phyloP scores from a whole-genome alignment of 1,284 basidiomycete species.

The Limonomyces culmigenus region DNA sequence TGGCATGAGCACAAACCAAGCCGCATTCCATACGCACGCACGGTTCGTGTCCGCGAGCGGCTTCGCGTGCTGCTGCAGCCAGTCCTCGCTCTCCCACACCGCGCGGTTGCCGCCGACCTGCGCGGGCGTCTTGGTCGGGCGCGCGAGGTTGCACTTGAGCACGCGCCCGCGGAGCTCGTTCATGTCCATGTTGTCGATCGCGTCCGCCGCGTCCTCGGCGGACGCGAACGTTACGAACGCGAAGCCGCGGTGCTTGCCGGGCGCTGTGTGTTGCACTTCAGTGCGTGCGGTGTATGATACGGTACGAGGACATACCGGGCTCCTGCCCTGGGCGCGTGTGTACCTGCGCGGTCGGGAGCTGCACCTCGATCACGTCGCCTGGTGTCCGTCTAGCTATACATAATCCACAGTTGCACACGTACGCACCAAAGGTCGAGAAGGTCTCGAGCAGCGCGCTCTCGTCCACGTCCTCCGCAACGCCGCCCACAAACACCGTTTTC shows the following conservation, averaged over 20 bases:
- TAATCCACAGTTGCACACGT: slow-evolving; percentile 6
- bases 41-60: slow-evolving; percentile 24
- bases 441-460: slow-evolving; percentile 46
- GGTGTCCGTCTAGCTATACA: slow-evolving; percentile 2
- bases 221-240: slow-evolving; percentile 67
- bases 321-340: slow-evolving; percentile 23
- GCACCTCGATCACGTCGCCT: slow-evolving; percentile 74
- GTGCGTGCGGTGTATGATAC: slow-evolving; percentile 1
- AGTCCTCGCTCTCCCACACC: slow-evolving; percentile 83
- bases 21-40: background rate
- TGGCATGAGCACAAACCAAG: background rate
- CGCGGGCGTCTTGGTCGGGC: slow-evolving; percentile 48
- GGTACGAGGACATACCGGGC: slow-evolving; percentile 2
- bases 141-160: slow-evolving; percentile 62
- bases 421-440: slow-evolving; percentile 65
- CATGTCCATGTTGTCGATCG: slow-evolving; percentile 80
- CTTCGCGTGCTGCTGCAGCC: slow-evolving; percentile 58
- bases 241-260: slow-evolving; percentile 65
- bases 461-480: slow-evolving; percentile 60
- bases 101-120: slow-evolving; percentile 53
- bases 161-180: slow-evolving; percentile 63
- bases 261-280: slow-evolving; percentile 21
- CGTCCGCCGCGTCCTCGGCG: slow-evolving; percentile 66
- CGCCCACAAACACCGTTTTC: slow-evolving; percentile 67
- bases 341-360: slow-evolving; percentile 51